These are phyloP conservation scores for Puccinia novopanici DNA, from an alignment of 1,284 basidiomycete species.

Conservation along the genomic window DNA sequence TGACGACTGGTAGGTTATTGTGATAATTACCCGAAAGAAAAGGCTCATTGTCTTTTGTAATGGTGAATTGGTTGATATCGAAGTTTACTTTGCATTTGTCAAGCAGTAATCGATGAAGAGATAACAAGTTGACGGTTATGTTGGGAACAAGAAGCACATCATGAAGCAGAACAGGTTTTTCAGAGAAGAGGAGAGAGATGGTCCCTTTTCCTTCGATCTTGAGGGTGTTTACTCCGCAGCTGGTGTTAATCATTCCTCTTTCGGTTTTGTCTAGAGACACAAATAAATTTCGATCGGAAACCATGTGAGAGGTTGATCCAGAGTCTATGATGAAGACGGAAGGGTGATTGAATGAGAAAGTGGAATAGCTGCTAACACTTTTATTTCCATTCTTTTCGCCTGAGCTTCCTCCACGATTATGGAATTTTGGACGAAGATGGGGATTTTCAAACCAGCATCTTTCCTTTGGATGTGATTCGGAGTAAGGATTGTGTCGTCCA, in stretches of 20 bases:
- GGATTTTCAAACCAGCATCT: too few relatives aligned
- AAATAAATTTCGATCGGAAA: not conserved
- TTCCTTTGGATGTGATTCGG: too few relatives aligned
- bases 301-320: not conserved
- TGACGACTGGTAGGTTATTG: not conserved
- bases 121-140: not conserved
- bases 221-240: not conserved
- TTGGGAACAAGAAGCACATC: not conserved
- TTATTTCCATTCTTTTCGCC: too few relatives aligned
- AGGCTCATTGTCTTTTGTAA: too few relatives aligned
- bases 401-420: too few relatives aligned
- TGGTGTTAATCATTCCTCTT: not conserved
- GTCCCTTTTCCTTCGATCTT: not conserved
- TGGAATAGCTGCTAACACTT: conserved; percentile 6
- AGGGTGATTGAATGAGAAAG: not conserved
- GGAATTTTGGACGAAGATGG: too few relatives aligned
- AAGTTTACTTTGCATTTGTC: too few relatives aligned
- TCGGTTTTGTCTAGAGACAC: not conserved
- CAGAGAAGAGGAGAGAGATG: too few relatives aligned
- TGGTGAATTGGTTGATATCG: too few relatives aligned
- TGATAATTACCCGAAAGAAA: not conserved
- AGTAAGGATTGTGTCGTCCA: too few relatives aligned
- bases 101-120: too few relatives aligned
- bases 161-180: not conserved
- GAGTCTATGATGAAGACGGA: not conserved